A percentile compares a stretch with the other conserved stretches of the same genome.
phyloP scores from a whole-genome alignment of 2,329 filamentous ascomycete species.

The Arthrobotrys entomopaga region DNA sequence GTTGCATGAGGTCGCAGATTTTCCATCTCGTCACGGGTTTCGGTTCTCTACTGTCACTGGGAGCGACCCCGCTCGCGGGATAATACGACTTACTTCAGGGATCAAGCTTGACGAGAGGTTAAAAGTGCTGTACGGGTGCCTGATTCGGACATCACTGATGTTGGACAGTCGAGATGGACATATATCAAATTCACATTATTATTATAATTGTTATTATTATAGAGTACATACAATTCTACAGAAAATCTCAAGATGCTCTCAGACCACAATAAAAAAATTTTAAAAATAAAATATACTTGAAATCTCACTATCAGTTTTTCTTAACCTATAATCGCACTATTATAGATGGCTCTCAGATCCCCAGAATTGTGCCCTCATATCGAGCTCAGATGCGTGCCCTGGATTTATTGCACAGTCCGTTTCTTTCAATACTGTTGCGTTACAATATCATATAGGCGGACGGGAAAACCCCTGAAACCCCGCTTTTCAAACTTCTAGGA shows the following conservation, averaged over 20 bases:
- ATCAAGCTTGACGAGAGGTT: constrained; percentile 36
- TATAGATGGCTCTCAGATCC: constrained; percentile 41
- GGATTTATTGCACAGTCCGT: constrained; percentile 7
- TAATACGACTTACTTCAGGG: constrained; percentile 43
- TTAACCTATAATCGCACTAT: constrained; percentile 13
- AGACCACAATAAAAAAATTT: background rate
- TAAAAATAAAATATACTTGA: constrained; percentile 12
- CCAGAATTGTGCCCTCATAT: background rate
- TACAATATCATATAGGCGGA: background rate
- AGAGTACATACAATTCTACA: background rate
- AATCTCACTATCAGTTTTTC: constrained; percentile 22
- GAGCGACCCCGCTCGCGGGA: constrained; percentile 49
- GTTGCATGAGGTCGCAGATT: constrained; percentile 46
- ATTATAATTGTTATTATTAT: background rate
- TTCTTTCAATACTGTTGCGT: constrained; percentile 5
- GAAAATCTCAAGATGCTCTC: background rate
- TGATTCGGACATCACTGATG: constrained; percentile 16
- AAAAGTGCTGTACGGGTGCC: constrained; percentile 28
- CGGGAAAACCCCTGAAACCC: constrained; percentile 8
- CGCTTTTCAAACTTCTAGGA: background rate
- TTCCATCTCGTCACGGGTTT: constrained; percentile 31
- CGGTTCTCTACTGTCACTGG: constrained; percentile 26
- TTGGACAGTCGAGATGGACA: background rate
- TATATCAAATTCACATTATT: constrained; percentile 20
- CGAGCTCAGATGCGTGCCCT: background rate